Evolutionary conservation across 768 basidiomycete species (phyloP), one percentile per base, ranked within the genome.

Genomic region (Suillus bovinus): DNA sequence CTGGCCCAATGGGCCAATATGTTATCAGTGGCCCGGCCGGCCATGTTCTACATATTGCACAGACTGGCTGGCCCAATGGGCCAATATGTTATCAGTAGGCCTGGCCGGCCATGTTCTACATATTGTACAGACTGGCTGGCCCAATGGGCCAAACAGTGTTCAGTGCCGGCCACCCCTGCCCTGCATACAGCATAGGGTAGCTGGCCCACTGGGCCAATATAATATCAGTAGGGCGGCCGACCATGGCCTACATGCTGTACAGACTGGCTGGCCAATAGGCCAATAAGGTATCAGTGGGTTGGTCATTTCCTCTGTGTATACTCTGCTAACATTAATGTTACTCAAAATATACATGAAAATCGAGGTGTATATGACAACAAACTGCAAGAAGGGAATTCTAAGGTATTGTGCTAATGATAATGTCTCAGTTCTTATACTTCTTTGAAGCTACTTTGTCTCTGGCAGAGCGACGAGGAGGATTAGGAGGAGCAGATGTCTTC

Each of bases 171-270:
- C 34, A 2, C 34, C 9, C 34, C 9, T 39, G 5, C 6, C 6
- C 16, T 20, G 7, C 39, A 41, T 41, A 0, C 8, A 2, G 7
- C 17, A 41, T 41, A 41, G 44, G 10, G n/a, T 22, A 5, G 44
- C 11, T 46, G 44, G 44, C 44, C 22, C 22, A 46, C 10, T 46
- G 3, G 44, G 44, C 44, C 22, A 46, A 46, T 46, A 46, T 46
- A 2, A 13, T 46, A 13, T 13, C 44, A 46, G n/a, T 42, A 10
- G 10, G n/a, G 0, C 1, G 11, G 44, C 44, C 2, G 10, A 7
- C n/a, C 42, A 44, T n/a, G 6, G 2, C 0, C 42, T 44, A n/a
- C 42, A 44, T 11, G 4, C 10, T 0, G 10, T 0, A 11, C 1
- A n/a, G 42, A 5, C 7, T 44, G 42, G 42, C 10, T 44, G n/a